These are phyloP conservation scores for Claviceps capensis DNA, from an alignment of 2,329 filamentous ascomycete genomes.

Conservation along the genomic window DNA sequence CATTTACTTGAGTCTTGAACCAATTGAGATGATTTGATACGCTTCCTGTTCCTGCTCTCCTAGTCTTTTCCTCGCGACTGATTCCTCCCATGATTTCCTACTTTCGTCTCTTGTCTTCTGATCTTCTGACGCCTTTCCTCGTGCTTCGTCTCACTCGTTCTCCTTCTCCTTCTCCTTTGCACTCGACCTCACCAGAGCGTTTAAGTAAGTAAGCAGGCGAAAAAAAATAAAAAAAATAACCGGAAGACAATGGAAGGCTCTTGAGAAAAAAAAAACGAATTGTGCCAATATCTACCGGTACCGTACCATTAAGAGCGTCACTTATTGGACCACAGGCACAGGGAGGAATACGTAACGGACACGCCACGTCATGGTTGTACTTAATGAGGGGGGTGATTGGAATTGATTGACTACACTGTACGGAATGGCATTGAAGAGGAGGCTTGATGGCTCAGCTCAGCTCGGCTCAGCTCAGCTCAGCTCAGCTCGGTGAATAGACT, in stretches of 20 bases:
- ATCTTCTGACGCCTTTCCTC: neutral
- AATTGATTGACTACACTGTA: neutral
- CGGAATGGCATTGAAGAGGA: neutral
- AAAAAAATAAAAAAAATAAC: neutral
- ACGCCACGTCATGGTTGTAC: neutral
- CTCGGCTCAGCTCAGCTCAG: too few relatives aligned
- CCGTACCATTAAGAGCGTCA: neutral
- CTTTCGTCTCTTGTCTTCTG: too few relatives aligned
- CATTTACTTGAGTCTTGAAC: too few relatives aligned
- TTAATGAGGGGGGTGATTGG: neutral
- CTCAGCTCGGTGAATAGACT: too few relatives aligned
- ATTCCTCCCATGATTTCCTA: too few relatives aligned
- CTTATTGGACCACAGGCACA: neutral
- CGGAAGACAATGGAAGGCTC: too few relatives aligned
- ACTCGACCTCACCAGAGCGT: neutral
- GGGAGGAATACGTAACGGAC: neutral
- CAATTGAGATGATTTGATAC: too few relatives aligned
- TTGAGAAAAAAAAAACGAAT: neutral
- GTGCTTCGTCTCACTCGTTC: neutral
- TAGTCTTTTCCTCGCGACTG: too few relatives aligned
- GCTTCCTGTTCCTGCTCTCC: too few relatives aligned
- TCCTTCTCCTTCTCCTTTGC: neutral
- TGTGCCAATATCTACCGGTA: neutral
- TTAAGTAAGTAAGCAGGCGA: neutral
- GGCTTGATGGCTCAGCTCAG: neutral